A percentile compares a stretch with the other conserved stretches of the same genome.
These are phyloP conservation scores for Epithemia pelagica DNA, from an alignment of 108 stramenopile genomes.

Conservation along the genomic window DNA sequence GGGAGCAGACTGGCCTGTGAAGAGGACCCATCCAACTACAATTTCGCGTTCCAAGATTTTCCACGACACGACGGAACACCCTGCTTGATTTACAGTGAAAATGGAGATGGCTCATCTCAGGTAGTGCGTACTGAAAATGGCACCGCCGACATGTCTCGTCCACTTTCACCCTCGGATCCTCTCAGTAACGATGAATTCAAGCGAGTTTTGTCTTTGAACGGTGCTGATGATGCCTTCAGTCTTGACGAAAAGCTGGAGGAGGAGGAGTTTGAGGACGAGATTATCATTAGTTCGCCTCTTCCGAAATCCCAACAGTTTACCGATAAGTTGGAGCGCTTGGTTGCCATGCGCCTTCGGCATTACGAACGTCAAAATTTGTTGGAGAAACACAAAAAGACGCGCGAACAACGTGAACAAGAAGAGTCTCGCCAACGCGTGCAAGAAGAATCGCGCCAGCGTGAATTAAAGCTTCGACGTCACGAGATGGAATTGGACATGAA, in stretches of 20 bases:
- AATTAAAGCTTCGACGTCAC: slow-evolving; percentile 6
- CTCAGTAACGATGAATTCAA: not conserved
- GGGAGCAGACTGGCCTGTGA: slow-evolving; percentile 6
- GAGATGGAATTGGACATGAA: slow-evolving; percentile 7
- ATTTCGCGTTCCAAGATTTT: slow-evolving; percentile 54
- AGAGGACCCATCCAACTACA: slow-evolving; percentile 25
- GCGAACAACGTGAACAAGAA: not conserved
- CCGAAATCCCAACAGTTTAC: not conserved
- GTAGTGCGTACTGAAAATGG: not conserved
- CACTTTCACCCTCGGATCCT: slow-evolving; percentile 1
- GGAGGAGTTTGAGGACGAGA: not conserved
- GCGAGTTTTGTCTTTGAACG: not conserved
- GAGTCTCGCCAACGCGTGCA: not conserved
- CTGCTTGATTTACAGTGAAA: slow-evolving; percentile 45
- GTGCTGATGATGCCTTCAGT: not conserved
- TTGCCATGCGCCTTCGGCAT: slow-evolving; percentile 10
- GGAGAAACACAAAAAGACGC: not conserved
- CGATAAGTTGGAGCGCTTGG: slow-evolving; percentile 6
- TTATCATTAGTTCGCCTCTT: not conserved
- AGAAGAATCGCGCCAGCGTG: not conserved
- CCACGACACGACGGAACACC: slow-evolving; percentile 61
- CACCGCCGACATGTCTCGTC: not conserved
- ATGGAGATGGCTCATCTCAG: not conserved
- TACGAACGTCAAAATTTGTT: slow-evolving; percentile 10
- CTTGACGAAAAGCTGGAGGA: not conserved